Percentiles rank a stretch among this genome's conserved stretches.
Conservation (phyloP, 164 flowering plant genomes). For the Vitis amurensis region DNA sequence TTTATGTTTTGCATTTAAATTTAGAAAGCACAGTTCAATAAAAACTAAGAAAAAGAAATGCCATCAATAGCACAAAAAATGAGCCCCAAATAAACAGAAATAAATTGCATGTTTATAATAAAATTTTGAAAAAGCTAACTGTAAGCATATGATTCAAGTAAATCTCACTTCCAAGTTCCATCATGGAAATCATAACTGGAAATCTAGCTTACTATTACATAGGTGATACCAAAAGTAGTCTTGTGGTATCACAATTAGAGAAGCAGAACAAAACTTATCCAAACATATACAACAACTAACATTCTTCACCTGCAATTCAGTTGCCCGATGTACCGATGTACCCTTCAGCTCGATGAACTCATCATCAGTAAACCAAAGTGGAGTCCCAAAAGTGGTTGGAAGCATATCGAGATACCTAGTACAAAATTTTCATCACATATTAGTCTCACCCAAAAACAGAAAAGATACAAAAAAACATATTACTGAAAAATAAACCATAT, state of each 20-base stretch:
- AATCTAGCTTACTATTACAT: too few species aligned
- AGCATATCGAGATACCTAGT: slow-evolving; percentile 90
- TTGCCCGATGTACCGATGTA: slow-evolving; percentile 73
- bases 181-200: neutral
- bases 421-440: neutral
- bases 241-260: too few species aligned
- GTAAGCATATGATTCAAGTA: too few species aligned
- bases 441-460: neutral
- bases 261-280: too few species aligned
- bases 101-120: neutral
- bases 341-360: slow-evolving; percentile 87
- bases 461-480: neutral
- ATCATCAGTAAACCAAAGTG: slow-evolving; percentile 90
- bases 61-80: neutral
- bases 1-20: slow-evolving; percentile 4
- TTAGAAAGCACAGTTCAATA: neutral
- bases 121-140: neutral
- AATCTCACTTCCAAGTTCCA: neutral
- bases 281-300: neutral
- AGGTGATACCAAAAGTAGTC: too few species aligned
- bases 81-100: too few species aligned
- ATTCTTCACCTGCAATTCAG: slow-evolving; percentile 67
- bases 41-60: neutral
- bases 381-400: slow-evolving; percentile 79
- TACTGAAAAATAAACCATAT: neutral